These are phyloP conservation scores for Xanthoconium purpureum DNA, from an alignment of 768 basidiomycete genomes.

Conservation along the genomic window DNA sequence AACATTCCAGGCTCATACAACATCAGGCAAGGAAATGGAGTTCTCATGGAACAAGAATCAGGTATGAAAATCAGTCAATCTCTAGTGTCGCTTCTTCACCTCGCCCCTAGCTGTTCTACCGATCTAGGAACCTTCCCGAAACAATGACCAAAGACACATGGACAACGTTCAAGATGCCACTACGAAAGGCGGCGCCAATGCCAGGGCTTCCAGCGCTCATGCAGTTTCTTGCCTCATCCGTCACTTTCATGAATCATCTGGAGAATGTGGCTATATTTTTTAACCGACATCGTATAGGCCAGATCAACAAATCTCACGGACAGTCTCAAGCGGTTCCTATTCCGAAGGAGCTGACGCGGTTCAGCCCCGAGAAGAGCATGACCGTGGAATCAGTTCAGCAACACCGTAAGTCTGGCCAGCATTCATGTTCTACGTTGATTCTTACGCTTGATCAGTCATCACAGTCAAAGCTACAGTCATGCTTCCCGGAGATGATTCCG, in stretches of 20 bases:
- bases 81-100: not conserved
- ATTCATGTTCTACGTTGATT: not conserved
- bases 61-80: not conserved
- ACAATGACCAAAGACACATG: constrained; percentile 39
- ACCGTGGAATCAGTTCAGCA: constrained; percentile 37
- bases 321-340: constrained; percentile 44
- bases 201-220: constrained; percentile 80
- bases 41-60: not conserved
- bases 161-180: constrained; percentile 84
- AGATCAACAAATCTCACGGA: constrained; percentile 57
- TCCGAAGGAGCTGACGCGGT: constrained; percentile 50
- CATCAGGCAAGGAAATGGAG: not conserved
- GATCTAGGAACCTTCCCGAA: not conserved
- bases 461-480: not conserved
- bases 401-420: not conserved
- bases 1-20: not conserved
- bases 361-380: constrained; percentile 64
- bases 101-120: not conserved
- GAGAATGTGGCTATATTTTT: constrained; percentile 73
- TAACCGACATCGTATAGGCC: constrained; percentile 64
- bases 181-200: constrained; percentile 73
- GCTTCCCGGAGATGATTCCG: not conserved
- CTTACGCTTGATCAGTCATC: not conserved
- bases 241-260: constrained; percentile 86
- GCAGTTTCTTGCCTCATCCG: constrained; percentile 86